Evolutionary conservation across 805 yeast genomes (phyloP).

Genomic region (Metschnikowia aberdeeniae): DNA sequence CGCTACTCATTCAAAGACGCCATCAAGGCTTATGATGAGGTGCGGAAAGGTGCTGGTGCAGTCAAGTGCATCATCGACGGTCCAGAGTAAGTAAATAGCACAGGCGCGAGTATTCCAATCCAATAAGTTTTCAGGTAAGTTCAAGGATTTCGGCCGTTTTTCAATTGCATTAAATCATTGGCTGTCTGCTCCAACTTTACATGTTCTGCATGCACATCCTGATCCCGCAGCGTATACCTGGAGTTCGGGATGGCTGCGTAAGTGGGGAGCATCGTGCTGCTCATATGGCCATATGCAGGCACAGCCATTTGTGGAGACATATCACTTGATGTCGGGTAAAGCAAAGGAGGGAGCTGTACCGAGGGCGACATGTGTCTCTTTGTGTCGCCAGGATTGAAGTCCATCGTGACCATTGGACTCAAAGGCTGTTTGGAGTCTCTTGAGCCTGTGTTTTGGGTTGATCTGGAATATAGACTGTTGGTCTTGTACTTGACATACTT

Average conservation of each 20-base stretch:
- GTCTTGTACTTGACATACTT: conserved; percentile 40
- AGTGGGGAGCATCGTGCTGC: not conserved
- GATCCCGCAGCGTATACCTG: not conserved
- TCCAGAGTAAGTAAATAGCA: conserved; percentile 40
- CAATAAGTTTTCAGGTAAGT: not conserved
- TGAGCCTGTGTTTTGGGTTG: not conserved
- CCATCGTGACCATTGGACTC: conserved; percentile 10
- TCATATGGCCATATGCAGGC: conserved; percentile 3
- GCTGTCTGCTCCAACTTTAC: conserved; percentile 7
- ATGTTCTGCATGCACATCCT: not conserved
- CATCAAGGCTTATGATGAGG: conserved; percentile 67
- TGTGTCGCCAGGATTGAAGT: conserved; percentile 1
- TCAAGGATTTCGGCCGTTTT: conserved; percentile 3
- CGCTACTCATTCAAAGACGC: conserved; percentile 70
- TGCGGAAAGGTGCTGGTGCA: conserved; percentile 61
- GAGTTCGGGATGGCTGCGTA: not conserved
- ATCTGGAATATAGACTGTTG: conserved; percentile 7
- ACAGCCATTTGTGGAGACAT: not conserved
- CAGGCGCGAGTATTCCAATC: not conserved
- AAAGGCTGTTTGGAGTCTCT: not conserved
- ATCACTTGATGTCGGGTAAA: conserved; percentile 1
- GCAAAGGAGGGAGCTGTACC: conserved; percentile 5
- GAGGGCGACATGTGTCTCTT: not conserved
- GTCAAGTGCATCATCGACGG: conserved; percentile 82
- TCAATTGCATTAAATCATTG: conserved; percentile 11